These are phyloP conservation scores for Cynara cardunculus DNA, from an alignment of 129 eudicot genomes.

Conservation along the genomic window DNA sequence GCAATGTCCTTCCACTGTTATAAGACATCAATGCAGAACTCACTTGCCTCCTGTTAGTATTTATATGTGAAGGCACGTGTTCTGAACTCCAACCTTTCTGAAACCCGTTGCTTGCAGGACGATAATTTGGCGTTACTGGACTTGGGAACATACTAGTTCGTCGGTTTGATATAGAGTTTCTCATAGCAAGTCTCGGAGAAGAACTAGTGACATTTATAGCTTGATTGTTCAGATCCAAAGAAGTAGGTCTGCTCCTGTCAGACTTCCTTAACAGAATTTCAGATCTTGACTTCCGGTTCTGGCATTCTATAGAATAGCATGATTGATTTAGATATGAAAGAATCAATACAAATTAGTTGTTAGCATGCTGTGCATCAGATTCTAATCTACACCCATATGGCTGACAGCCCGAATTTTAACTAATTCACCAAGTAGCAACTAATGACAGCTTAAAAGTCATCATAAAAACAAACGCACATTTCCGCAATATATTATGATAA, in stretches of 20 bases:
- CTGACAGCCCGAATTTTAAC: constrained; percentile 8
- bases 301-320: constrained; percentile 53
- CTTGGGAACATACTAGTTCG: constrained; percentile 61
- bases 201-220: constrained; percentile 38
- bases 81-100: constrained; percentile 98
- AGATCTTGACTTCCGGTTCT: constrained; percentile 68
- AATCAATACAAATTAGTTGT: constrained; percentile 14
- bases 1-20: constrained; percentile 68
- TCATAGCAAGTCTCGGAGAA: constrained; percentile 77
- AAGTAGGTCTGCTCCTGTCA: constrained; percentile 67
- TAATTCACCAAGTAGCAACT: constrained; percentile 14
- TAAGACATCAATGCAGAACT: constrained; percentile 57
- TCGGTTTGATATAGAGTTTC: constrained; percentile 37
- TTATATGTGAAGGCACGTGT: constrained; percentile 59
- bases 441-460: constrained; percentile 27
- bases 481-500: background rate
- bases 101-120: constrained; percentile 42
- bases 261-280: constrained; percentile 49
- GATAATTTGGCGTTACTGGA: constrained; percentile 82
- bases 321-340: background rate
- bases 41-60: constrained; percentile 45
- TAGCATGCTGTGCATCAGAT: constrained; percentile 16
- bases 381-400: constrained; percentile 4
- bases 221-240: constrained; percentile 69
- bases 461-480: background rate